Percentiles rank a stretch among this genome's conserved stretches.
Evolutionary conservation across 2,329 filamentous ascomycete genomes (phyloP).

Genomic region (Neofusicoccum sp.): DNA sequence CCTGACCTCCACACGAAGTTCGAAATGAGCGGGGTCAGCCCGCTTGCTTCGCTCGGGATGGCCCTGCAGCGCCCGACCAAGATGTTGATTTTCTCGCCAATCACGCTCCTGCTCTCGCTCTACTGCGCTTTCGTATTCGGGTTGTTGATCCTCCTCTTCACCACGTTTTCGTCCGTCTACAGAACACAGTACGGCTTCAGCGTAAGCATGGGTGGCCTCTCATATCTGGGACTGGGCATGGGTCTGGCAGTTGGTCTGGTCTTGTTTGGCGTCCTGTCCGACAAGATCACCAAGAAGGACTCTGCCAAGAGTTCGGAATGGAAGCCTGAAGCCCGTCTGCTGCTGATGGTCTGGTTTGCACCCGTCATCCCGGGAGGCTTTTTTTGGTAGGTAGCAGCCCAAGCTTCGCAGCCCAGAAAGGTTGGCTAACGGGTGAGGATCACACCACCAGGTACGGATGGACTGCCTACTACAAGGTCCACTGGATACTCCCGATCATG

Average conservation of each 20-base stretch:
- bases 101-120: conserved; percentile 23
- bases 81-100: conserved; percentile 26
- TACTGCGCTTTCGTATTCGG: conserved; percentile 20
- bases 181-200: conserved; percentile 5
- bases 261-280: conserved; percentile 2
- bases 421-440: too few species aligned
- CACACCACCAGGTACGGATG: conserved; percentile 36
- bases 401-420: too few species aligned
- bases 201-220: neutral
- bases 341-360: conserved; percentile 18
- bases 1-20: conserved; percentile 46
- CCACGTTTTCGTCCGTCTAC: conserved; percentile 22
- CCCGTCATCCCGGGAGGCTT: conserved; percentile 35
- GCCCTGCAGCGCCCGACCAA: conserved; percentile 28
- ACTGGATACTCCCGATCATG: neutral
- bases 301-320: neutral
- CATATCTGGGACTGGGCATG: conserved; percentile 16
- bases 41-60: neutral
- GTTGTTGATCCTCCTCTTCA: conserved; percentile 24
- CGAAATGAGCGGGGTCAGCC: neutral
- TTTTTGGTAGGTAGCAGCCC: conserved; percentile 41
- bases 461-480: neutral
- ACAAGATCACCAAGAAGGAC: neutral
- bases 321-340: conserved; percentile 20
- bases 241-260: neutral